Conservation (phyloP, 2,329 filamentous ascomycete genomes). For the Aurifilum marmelostoma region DNA sequence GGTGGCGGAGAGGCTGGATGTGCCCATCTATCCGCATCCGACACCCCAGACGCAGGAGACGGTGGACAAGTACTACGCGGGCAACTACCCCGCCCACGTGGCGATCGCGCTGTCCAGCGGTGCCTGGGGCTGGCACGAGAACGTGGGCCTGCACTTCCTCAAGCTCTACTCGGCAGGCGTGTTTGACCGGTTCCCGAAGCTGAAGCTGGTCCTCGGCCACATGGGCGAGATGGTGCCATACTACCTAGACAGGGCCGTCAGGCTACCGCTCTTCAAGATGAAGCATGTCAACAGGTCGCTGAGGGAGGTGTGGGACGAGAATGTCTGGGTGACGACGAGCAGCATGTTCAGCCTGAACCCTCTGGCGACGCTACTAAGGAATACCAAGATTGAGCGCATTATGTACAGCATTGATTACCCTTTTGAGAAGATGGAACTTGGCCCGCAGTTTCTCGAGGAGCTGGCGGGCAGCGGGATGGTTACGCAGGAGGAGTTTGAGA, state of each 20-base stretch:
- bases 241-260: slow-evolving; percentile 51
- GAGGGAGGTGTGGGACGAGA: slow-evolving; percentile 12
- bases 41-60: slow-evolving; percentile 31
- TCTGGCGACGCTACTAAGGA: slow-evolving; percentile 6
- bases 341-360: slow-evolving; percentile 15
- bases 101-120: slow-evolving; percentile 43
- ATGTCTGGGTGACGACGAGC: slow-evolving; percentile 20
- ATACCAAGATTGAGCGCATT: slow-evolving; percentile 3
- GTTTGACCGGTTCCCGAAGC: slow-evolving; percentile 56
- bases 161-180: slow-evolving; percentile 55
- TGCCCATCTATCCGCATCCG: slow-evolving; percentile 23
- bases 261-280: slow-evolving; percentile 35
- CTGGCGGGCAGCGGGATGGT: slow-evolving; percentile 6
- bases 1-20: slow-evolving; percentile 15
- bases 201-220: slow-evolving; percentile 60
- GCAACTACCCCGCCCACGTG: slow-evolving; percentile 32
- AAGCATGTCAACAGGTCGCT: slow-evolving; percentile 27
- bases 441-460: neutral
- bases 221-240: slow-evolving; percentile 58
- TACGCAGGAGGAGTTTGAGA: slow-evolving; percentile 2
- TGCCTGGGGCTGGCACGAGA: slow-evolving; percentile 55
- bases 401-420: slow-evolving; percentile 17
- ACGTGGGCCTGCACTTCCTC: slow-evolving; percentile 52
- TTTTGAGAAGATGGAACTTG: slow-evolving; percentile 10
- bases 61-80: slow-evolving; percentile 37